A percentile compares a stretch with the other conserved stretches of the same genome.
Evolutionary conservation across 306 rosid genomes (phyloP).

Genomic region (Fragaria nilgerrensis): DNA sequence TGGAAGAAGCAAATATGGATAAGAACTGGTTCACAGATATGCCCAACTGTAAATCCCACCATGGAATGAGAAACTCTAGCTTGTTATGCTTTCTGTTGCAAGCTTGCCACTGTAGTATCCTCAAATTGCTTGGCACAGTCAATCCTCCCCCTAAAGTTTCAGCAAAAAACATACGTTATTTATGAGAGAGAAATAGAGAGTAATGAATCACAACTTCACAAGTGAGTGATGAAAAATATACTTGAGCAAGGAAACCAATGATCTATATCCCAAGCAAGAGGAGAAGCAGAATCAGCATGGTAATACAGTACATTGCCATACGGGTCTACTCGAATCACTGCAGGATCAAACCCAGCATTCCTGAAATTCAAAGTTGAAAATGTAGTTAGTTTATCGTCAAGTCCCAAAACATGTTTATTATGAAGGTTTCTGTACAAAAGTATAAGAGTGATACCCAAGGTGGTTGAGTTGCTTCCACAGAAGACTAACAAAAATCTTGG

Average conservation of each 20-base stretch:
- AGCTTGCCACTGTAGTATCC: conserved; percentile 82
- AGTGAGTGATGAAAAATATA: conserved; percentile 19
- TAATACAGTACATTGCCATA: conserved; percentile 86
- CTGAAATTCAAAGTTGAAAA: conserved; percentile 32
- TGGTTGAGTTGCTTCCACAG: conserved; percentile 95
- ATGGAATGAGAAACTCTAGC: conserved; percentile 86
- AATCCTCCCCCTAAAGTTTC: conserved; percentile 83
- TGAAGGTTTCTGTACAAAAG: conserved; percentile 5
- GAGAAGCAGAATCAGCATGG: conserved; percentile 94
- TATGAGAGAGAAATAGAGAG: conserved; percentile 16
- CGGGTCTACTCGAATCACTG: conserved; percentile 77
- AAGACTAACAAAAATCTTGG: conserved; percentile 67
- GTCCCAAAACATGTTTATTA: background rate
- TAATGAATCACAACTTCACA: background rate
- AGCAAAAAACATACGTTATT: conserved; percentile 13
- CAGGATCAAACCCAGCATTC: conserved; percentile 97
- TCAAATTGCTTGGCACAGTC: conserved; percentile 85
- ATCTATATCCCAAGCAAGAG: conserved; percentile 96
- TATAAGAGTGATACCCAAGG: conserved; percentile 64
- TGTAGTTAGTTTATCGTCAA: background rate
- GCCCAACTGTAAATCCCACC: conserved; percentile 99
- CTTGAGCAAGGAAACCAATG: conserved; percentile 99
- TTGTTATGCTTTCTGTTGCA: conserved; percentile 73
- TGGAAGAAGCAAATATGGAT: conserved; percentile 84
- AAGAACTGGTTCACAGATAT: conserved; percentile 87